These are phyloP conservation scores for Saraca asoca DNA, from an alignment of 331 rosid genomes.

Conservation along the genomic window DNA sequence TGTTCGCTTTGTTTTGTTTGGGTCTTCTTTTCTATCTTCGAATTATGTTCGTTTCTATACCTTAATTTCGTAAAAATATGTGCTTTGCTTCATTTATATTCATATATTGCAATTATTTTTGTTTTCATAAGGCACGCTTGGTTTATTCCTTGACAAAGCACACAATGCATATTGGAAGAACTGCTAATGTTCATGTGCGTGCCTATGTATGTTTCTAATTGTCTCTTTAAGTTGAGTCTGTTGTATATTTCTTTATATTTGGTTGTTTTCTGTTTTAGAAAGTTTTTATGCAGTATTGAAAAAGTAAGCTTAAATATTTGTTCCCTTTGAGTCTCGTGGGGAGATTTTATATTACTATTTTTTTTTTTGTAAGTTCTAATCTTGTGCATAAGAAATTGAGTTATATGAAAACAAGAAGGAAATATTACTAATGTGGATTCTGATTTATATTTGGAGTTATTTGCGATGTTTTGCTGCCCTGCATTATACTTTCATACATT, in stretches of 20 bases:
- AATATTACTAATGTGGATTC: conserved; percentile 3
- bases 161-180: conserved; percentile 48
- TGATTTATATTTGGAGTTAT: conserved; percentile 3
- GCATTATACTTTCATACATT: conserved; percentile 19
- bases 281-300: neutral
- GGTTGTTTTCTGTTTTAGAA: conserved; percentile 19
- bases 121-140: conserved; percentile 18
- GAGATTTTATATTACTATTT: conserved; percentile 4
- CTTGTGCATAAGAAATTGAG: conserved; percentile 35
- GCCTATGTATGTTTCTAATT: conserved; percentile 20
- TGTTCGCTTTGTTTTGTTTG: conserved; percentile 26
- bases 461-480: conserved; percentile 2
- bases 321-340: conserved; percentile 10
- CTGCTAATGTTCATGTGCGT: conserved; percentile 27
- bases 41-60: conserved; percentile 24
- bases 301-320: neutral
- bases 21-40: conserved; percentile 1
- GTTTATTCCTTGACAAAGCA: conserved; percentile 31
- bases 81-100: conserved; percentile 33
- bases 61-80: conserved; percentile 32
- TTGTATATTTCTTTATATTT: neutral
- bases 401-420: conserved; percentile 20
- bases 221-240: conserved; percentile 28
- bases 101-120: conserved; percentile 20
- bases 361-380: conserved; percentile 4